Percentiles rank a stretch among this genome's conserved stretches.
Conservation (phyloP, 768 basidiomycete species). For the Leccinum barrowsii region DNA sequence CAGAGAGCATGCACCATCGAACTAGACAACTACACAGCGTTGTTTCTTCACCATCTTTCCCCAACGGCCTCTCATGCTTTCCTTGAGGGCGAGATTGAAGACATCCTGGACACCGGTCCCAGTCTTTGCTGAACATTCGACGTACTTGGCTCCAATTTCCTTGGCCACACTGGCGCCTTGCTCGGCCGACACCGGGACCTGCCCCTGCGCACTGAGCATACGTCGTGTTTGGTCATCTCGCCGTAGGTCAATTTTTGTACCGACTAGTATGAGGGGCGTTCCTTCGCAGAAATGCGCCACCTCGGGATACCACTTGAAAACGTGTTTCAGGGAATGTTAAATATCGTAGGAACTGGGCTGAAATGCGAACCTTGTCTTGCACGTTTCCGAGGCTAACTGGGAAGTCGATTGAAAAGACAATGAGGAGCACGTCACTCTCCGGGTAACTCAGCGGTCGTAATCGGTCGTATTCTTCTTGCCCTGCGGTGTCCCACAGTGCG, state of each 20-base stretch:
- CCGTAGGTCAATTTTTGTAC: slow-evolving; percentile 90
- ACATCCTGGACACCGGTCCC: slow-evolving; percentile 89
- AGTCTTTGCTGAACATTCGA: slow-evolving; percentile 94
- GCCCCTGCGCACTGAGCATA: slow-evolving; percentile 88
- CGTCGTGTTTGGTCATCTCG: slow-evolving; percentile 80
- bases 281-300: slow-evolving; percentile 89
- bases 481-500: slow-evolving; percentile 98
- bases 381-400: slow-evolving; percentile 89
- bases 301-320: slow-evolving; percentile 82
- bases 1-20: slow-evolving; percentile 4
- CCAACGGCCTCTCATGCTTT: slow-evolving; percentile 83
- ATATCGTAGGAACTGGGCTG: background rate
- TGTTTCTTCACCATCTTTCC: slow-evolving; percentile 65
- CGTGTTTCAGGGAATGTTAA: slow-evolving; percentile 9
- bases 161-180: slow-evolving; percentile 84
- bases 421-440: slow-evolving; percentile 87
- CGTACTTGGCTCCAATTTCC: slow-evolving; percentile 91
- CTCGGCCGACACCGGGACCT: slow-evolving; percentile 72
- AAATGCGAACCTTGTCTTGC: slow-evolving; percentile 68
- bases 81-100: slow-evolving; percentile 82
- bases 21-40: slow-evolving; percentile 62
- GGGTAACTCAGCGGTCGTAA: slow-evolving; percentile 84
- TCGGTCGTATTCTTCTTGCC: slow-evolving; percentile 95
- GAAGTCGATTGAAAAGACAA: slow-evolving; percentile 93
- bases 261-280: slow-evolving; percentile 88